A percentile compares a stretch with the other conserved stretches of the same genome.
These are phyloP conservation scores for Cerrena zonata DNA, from an alignment of 1,284 basidiomycete genomes.

Conservation along the genomic window DNA sequence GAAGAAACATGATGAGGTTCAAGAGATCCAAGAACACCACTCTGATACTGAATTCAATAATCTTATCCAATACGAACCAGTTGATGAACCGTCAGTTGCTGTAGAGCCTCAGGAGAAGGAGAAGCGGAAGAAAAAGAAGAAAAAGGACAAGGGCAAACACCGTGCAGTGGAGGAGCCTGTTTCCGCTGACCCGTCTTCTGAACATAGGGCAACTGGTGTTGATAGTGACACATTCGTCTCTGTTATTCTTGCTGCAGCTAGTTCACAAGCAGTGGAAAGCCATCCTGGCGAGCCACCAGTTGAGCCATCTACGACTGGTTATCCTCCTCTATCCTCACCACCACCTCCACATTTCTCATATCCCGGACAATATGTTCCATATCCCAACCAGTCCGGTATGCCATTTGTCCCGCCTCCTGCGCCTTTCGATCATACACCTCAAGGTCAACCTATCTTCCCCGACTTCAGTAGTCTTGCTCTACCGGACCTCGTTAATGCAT, in stretches of 20 bases:
- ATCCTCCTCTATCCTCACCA: conserved; percentile 19
- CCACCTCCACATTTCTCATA: conserved; percentile 15
- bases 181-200: conserved; percentile 28
- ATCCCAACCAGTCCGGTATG: conserved; percentile 21
- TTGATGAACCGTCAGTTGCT: conserved; percentile 5
- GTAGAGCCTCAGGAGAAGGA: conserved; percentile 14
- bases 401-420: conserved; percentile 16
- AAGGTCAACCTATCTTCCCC: conserved; percentile 25
- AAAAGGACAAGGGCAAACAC: conserved; percentile 36
- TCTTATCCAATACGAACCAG: neutral
- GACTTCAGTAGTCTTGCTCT: conserved; percentile 31
- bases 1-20: conserved; percentile 14
- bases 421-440: conserved; percentile 24
- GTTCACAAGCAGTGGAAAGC: conserved; percentile 21
- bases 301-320: conserved; percentile 9
- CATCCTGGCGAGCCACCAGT: conserved; percentile 11
- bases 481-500: conserved; percentile 45
- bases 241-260: conserved; percentile 30
- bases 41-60: conserved; percentile 1
- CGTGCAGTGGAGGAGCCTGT: conserved; percentile 24
- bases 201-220: conserved; percentile 4
- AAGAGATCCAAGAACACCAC: conserved; percentile 9
- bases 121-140: conserved; percentile 33
- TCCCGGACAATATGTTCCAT: conserved; percentile 17
- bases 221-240: conserved; percentile 48